Evolutionary conservation across 768 basidiomycete genomes (phyloP), one percentile per base, ranked within the genome.

Genomic region (Tricholomella constricta): DNA sequence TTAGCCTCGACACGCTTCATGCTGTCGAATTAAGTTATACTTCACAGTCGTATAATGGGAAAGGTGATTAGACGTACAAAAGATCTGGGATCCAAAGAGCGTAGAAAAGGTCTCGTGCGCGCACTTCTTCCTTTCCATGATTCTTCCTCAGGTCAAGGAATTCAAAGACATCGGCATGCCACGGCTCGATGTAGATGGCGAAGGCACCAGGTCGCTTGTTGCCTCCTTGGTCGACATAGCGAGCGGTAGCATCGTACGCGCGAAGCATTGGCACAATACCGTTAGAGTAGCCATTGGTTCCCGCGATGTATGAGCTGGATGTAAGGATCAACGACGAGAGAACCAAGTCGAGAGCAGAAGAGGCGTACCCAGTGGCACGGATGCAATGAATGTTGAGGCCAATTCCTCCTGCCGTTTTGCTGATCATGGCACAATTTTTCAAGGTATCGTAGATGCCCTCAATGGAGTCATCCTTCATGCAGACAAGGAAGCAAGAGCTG

Each of bases 161-260:
- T 53, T 97, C 95, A 62, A 98, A 97, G 67, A 99, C 71, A 69
- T 98, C 97, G 15, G 92, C 83, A 67, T 99, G 97, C 97, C 97
- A 99, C 12, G 97, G 97, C 74, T 99, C 97, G 65, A 98, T 78
- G 74, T 99, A 99, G 69, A 99, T 91, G 15, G 97, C 91, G 62
- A 99, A 98, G 1, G 97, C 97, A 55, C 97, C 97, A 1, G 97
- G 97, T 22, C 97, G 90, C 76, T 98, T 98, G 82, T 98, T 98
- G 23, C 97, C 97, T 46, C 97, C 96, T 67, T 98, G 96, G 69
- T 98, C 97, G 51, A 98, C 97, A 64, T 98, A 98, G 34, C 96
- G 93, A 19, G 97, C 97, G 8, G 97, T 98, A 22, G 95, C 93
- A 64, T 99, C 95, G 69, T 89, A 98, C 0, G 92, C 96, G 51